Percentiles rank a stretch among this genome's conserved stretches.
phyloP scores from a whole-genome alignment of 441 rosid species.

The Pelargonium exstipulatum region DNA sequence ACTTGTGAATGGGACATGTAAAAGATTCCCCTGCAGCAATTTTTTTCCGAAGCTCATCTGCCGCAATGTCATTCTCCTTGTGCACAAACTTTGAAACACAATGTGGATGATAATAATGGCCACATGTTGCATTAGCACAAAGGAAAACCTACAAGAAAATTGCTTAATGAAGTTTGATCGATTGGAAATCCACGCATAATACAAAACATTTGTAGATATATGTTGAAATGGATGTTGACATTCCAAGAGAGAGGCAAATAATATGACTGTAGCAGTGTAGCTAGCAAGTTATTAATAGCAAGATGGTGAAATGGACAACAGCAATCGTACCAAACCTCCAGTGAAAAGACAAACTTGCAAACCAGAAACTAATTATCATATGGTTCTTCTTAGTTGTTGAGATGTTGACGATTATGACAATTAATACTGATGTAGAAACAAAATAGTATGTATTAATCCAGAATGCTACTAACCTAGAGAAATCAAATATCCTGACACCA shows the following conservation, averaged over 20 bases:
- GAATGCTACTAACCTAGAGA: too few species aligned
- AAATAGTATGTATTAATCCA: too few species aligned
- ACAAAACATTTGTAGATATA: not conserved
- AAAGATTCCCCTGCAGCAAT: constrained; percentile 55
- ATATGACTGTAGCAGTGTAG: not conserved
- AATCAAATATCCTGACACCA: too few species aligned
- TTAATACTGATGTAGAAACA: too few species aligned
- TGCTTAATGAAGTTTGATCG: not conserved
- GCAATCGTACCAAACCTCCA: not conserved
- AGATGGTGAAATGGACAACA: not conserved
- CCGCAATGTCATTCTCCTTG: constrained; percentile 49
- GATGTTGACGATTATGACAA: too few species aligned
- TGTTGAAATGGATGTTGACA: not conserved
- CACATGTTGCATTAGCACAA: constrained; percentile 83
- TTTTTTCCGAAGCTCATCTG: constrained; percentile 44
- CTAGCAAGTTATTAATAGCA: not conserved
- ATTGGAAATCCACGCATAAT: not conserved
- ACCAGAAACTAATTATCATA: too few species aligned
- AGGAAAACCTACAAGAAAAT: constrained; percentile 57
- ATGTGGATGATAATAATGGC: constrained; percentile 76
- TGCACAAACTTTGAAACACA: constrained; percentile 64
- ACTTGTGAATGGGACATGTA: constrained; percentile 84
- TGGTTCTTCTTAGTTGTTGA: too few species aligned
- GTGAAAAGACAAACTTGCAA: too few species aligned
- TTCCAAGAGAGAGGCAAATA: not conserved